These are phyloP conservation scores for Cytospora mali DNA, from an alignment of 2,329 filamentous ascomycete genomes.

Conservation along the genomic window DNA sequence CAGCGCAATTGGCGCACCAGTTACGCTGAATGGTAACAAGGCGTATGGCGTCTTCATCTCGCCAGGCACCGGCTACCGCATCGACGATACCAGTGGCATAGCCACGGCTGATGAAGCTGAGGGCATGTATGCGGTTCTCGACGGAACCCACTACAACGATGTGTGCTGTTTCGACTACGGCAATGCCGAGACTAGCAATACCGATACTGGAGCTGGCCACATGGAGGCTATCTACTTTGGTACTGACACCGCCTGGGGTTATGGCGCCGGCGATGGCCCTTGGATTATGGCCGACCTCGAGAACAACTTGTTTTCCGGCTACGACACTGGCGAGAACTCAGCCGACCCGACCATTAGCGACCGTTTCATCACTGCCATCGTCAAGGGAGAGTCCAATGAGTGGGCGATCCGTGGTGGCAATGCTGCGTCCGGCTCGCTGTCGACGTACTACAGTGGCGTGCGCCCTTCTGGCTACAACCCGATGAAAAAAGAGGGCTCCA, in stretches of 20 bases:
- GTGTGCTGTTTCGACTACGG: conserved; percentile 62
- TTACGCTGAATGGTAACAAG: conserved; percentile 61
- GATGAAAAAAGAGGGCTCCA: conserved; percentile 67
- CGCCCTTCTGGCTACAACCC: conserved; percentile 63
- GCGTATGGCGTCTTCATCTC: conserved; percentile 66
- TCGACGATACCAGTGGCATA: conserved; percentile 53
- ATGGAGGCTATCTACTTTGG: conserved; percentile 73
- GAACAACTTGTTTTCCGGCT: conserved; percentile 65
- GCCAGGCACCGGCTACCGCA: conserved; percentile 65
- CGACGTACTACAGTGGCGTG: conserved; percentile 60
- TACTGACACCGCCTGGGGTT: conserved; percentile 55
- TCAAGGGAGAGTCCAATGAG: conserved; percentile 58
- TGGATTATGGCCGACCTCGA: conserved; percentile 73
- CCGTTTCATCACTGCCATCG: conserved; percentile 58
- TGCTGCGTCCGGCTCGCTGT: conserved; percentile 54
- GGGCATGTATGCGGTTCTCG: conserved; percentile 63
- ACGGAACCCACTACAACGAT: conserved; percentile 62
- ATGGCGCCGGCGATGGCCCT: conserved; percentile 60
- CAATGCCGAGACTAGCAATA: conserved; percentile 55
- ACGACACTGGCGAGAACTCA: conserved; percentile 47
- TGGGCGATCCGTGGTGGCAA: conserved; percentile 65
- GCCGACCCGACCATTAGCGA: conserved; percentile 54
- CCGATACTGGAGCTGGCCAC: conserved; percentile 62
- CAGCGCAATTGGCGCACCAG: conserved; percentile 60
- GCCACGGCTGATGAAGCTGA: conserved; percentile 58